Percentiles rank a stretch among this genome's conserved stretches.
phyloP scores from a whole-genome alignment of 2,329 filamentous ascomycete species.

The Geosmithia flava region DNA sequence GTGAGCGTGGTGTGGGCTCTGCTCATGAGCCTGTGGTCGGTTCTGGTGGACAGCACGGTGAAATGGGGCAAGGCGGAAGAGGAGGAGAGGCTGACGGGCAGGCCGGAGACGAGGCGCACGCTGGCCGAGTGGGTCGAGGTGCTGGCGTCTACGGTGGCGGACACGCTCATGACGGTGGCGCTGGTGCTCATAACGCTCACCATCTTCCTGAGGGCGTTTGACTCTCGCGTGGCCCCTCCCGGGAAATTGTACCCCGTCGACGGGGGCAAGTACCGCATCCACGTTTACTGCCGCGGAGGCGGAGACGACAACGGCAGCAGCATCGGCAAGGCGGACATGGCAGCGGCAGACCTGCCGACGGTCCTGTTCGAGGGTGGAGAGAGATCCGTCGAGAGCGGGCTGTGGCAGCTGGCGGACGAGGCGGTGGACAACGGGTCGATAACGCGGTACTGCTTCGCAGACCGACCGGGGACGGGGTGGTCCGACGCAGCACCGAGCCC shows the following conservation, averaged over 20 bases:
- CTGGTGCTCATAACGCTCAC: conserved; percentile 67
- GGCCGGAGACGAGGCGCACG: conserved; percentile 72
- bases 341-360: conserved; percentile 52
- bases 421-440: conserved; percentile 73
- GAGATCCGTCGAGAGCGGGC: conserved; percentile 61
- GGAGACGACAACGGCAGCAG: too few species aligned
- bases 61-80: conserved; percentile 88
- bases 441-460: conserved; percentile 84
- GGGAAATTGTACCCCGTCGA: conserved; percentile 75
- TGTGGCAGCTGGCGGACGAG: conserved; percentile 69
- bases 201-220: conserved; percentile 67
- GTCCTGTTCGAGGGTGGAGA: conserved; percentile 80
- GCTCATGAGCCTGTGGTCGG: conserved; percentile 65
- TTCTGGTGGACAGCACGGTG: conserved; percentile 70
- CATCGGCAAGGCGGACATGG: conserved; percentile 26
- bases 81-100: conserved; percentile 82
- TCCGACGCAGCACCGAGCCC: conserved; percentile 88
- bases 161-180: conserved; percentile 56
- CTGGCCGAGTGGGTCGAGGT: conserved; percentile 78
- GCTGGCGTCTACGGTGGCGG: conserved; percentile 57
- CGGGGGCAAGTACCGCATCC: conserved; percentile 71
- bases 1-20: conserved; percentile 72
- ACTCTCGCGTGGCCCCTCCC: conserved; percentile 59
- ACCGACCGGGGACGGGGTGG: conserved; percentile 81
- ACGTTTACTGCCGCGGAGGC: conserved; percentile 73